phyloP scores from a whole-genome alignment of 352 stramenopile species.

The Pythium brassicae region DNA sequence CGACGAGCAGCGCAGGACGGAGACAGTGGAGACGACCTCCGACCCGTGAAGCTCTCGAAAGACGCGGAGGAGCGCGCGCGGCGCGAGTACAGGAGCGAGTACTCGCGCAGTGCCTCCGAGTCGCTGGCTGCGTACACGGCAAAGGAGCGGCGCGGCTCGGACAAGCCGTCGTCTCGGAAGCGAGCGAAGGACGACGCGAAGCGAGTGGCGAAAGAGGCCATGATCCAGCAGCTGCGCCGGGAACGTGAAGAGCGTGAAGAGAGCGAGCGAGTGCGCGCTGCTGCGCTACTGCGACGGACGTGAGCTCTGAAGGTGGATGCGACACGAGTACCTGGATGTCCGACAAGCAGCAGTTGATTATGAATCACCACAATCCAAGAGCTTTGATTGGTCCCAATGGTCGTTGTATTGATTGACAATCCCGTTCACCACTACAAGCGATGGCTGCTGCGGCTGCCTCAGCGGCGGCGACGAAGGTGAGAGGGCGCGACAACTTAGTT shows the following conservation, averaged over 20 bases:
- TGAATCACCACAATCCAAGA: constrained; percentile 12
- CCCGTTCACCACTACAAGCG: constrained; percentile 22
- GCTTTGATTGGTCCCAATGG: constrained; percentile 15
- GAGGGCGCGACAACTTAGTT: constrained; percentile 41
- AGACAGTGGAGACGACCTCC: neutral
- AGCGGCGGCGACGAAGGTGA: constrained; percentile 1
- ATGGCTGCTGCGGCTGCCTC: constrained; percentile 6
- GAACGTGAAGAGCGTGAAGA: constrained; percentile 37
- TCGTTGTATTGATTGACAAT: constrained; percentile 38
- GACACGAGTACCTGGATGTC: too few relatives aligned
- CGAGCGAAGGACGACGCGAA: constrained; percentile 9
- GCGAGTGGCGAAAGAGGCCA: neutral
- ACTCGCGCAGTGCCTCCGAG: constrained; percentile 7
- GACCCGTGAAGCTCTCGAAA: neutral
- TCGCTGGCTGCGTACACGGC: constrained; percentile 1
- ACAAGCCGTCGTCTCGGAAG: neutral
- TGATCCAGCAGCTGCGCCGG: constrained; percentile 33
- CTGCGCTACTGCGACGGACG: constrained; percentile 23
- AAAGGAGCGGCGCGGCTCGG: constrained; percentile 1
- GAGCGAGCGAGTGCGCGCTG: constrained; percentile 21
- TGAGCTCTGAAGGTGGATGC: too few relatives aligned
- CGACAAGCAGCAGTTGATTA: neutral
- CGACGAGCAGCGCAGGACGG: constrained; percentile 10
- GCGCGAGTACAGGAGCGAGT: constrained; percentile 14
- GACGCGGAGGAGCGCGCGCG: constrained; percentile 10